Evolutionary conservation across 176 grass and related monocot species (phyloP).

Genomic region (Sorghum bicolor): DNA sequence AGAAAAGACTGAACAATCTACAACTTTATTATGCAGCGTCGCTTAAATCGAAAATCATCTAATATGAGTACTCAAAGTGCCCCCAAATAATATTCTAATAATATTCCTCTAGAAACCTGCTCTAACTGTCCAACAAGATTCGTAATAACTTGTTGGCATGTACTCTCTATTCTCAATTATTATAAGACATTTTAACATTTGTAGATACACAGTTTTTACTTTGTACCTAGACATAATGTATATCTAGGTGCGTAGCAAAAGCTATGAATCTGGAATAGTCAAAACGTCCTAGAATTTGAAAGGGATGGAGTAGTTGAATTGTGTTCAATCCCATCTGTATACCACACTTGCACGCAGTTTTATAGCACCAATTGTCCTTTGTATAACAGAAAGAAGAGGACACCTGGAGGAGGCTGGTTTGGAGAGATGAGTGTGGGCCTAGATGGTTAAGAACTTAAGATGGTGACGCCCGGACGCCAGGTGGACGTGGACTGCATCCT

Average conservation of each 20-base stretch:
- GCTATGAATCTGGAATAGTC: neutral
- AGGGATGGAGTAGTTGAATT: neutral
- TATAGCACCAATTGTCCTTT: neutral
- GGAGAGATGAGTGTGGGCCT: neutral
- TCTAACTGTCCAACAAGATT: neutral
- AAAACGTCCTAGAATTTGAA: no score
- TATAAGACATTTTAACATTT: no score
- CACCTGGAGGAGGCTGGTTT: neutral
- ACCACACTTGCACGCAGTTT: neutral
- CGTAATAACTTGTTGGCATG: neutral
- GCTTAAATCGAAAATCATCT: neutral
- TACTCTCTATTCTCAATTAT: no score
- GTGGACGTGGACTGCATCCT: neutral
- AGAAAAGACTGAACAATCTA: neutral
- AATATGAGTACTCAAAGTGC: neutral
- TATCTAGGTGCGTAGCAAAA: neutral
- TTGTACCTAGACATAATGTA: no score
- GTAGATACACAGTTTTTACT: no score
- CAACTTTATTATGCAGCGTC: neutral
- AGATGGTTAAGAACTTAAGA: neutral
- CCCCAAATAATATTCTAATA: neutral
- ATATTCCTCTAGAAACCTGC: no score
- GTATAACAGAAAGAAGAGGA: neutral
- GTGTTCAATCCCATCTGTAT: neutral
- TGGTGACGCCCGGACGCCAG: neutral